Evolutionary conservation across 2,329 filamentous ascomycete genomes (phyloP), one percentile per base, ranked within the genome.

Genomic region (Phialocephala subalpina): DNA sequence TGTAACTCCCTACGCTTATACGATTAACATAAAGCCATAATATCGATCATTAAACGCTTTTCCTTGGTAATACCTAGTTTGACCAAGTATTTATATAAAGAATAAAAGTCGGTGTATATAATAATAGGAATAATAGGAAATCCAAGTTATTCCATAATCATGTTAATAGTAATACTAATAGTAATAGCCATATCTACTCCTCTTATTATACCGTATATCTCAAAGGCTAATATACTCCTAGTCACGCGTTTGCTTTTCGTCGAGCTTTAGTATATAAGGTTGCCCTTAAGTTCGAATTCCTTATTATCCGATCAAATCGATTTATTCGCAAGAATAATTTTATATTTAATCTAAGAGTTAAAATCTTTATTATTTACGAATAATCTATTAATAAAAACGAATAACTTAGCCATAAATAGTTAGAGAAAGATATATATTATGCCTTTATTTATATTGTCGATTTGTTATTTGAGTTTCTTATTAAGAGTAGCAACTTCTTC

Each of bases 301-400:
- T 65, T 52, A 4, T 67, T 29, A 14, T 9, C 20, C 7, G n/a
- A n/a, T n/a, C n/a, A n/a, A 22, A 27, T 9, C 16, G 3, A 25
- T 40, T 67, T 36, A 57, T 71, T 72, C 6, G 38, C 57, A 29
- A 73, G n/a, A 20, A 69, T 55, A 33, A 72, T 69, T 12, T 65
- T 38, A 59, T 62, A 70, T 42, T 69, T 60, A 36, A 73, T 65
- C 35, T 72, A 40, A 3, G 58, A 71, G 29, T 49, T 70, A 6
- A 72, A 55, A 52, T 72, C 63, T 52, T 65, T 61, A 38, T 71
- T 70, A 55, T 72, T 72, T 18, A 45, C 59, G 58, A 71, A 71
- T 1, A 57, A 71, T n/a, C 35, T 36, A 55, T 72, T 33, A 1
- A 68, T 27, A 47, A 72, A 69, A 18, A 70, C 47, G 52, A 60